phyloP scores from a whole-genome alignment of 2,329 filamentous ascomycete species.

The Chalaropsis ovoidea region DNA sequence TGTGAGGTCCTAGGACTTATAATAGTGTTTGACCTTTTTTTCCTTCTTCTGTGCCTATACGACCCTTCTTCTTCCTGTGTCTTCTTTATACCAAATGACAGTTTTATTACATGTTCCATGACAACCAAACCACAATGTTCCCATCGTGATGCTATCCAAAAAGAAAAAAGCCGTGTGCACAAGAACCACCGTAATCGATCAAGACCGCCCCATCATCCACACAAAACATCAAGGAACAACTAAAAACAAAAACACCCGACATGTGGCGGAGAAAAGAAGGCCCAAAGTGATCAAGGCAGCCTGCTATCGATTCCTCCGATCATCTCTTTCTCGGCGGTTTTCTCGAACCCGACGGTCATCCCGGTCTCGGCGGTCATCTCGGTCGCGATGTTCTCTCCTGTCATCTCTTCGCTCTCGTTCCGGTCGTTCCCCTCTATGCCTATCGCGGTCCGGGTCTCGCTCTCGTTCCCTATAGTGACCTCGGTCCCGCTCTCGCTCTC shows the following conservation, averaged over 20 bases:
- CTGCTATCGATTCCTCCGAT: neutral
- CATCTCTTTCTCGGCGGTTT: neutral
- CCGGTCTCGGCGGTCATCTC: neutral
- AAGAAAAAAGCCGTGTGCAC: neutral
- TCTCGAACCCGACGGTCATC: neutral
- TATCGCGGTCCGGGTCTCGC: neutral
- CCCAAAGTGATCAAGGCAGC: neutral
- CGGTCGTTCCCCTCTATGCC: neutral
- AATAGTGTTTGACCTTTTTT: slow-evolving; percentile 1
- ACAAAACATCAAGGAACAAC: no score
- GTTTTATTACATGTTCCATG: neutral
- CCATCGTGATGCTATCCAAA: neutral
- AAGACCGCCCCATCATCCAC: no score
- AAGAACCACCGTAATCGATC: no score
- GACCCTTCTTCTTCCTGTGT: no score
- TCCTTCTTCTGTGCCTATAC: neutral
- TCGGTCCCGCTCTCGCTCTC: neutral
- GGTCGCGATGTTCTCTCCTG: neutral
- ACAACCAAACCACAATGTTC: neutral
- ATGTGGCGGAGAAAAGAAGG: no score
- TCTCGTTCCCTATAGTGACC: slow-evolving; percentile 2
- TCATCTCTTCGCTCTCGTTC: neutral
- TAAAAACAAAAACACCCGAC: no score
- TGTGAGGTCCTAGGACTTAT: neutral
- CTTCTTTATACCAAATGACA: no score